Percentiles rank a stretch among this genome's conserved stretches.
Evolutionary conservation across 2,329 filamentous ascomycete species (phyloP).

Genomic region (Aspergillus costaricaensis): DNA sequence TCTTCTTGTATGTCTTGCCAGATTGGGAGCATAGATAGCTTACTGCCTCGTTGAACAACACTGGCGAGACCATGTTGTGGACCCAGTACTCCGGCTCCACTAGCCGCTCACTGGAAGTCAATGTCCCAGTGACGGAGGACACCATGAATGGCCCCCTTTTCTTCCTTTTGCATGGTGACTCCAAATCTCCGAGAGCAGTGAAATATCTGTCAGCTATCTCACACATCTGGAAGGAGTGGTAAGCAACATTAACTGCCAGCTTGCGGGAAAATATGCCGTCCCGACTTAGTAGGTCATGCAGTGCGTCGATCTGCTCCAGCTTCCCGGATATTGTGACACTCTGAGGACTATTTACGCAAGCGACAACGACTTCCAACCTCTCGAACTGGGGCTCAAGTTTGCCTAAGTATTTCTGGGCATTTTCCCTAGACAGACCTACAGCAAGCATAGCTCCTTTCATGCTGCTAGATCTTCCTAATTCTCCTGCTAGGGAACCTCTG

Average conservation of each 20-base stretch:
- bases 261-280: slow-evolving; percentile 15
- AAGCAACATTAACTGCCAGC: slow-evolving; percentile 20
- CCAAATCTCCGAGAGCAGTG: not conserved
- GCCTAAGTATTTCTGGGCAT: slow-evolving; percentile 2
- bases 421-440: slow-evolving; percentile 18
- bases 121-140: slow-evolving; percentile 21
- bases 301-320: slow-evolving; percentile 10
- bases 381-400: not conserved
- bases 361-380: slow-evolving; percentile 17
- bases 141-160: slow-evolving; percentile 10
- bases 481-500: slow-evolving; percentile 9
- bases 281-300: slow-evolving; percentile 4
- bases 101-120: not conserved
- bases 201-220: slow-evolving; percentile 10
- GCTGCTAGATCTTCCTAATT: not conserved
- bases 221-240: slow-evolving; percentile 25
- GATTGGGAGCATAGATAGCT: not conserved
- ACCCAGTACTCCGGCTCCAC: slow-evolving; percentile 23
- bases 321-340: slow-evolving; percentile 26
- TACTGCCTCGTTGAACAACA: slow-evolving; percentile 19
- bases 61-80: slow-evolving; percentile 20
- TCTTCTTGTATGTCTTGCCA: not conserved
- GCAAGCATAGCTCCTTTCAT: slow-evolving; percentile 22
- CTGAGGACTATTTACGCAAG: slow-evolving; percentile 23
- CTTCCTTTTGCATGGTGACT: not conserved